These are phyloP conservation scores for Sporisorium reilianum DNA, from an alignment of 1,284 basidiomycete genomes.

Conservation along the genomic window DNA sequence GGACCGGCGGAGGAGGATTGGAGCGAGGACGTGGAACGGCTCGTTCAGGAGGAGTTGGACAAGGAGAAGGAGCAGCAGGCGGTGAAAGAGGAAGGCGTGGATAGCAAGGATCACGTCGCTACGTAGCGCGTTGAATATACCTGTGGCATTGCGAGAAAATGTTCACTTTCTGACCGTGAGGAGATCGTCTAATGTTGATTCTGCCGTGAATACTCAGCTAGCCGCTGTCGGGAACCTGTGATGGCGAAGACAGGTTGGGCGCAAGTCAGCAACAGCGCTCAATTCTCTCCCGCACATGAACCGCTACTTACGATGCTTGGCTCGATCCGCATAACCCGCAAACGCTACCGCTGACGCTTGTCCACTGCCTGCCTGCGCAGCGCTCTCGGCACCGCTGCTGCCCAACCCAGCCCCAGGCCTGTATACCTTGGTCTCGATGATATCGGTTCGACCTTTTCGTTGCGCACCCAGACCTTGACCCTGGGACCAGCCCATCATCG, in stretches of 20 bases:
- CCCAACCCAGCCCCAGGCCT: slow-evolving; percentile 44
- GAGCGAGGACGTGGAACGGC: slow-evolving; percentile 38
- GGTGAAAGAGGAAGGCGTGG: neutral
- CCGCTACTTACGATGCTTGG: slow-evolving; percentile 31
- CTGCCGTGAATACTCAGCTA: slow-evolving; percentile 20
- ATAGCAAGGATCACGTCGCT: slow-evolving; percentile 5
- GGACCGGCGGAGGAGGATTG: slow-evolving; percentile 41
- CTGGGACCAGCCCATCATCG: slow-evolving; percentile 50
- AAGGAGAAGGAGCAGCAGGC: slow-evolving; percentile 17
- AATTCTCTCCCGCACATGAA: too few species aligned
- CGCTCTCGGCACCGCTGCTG: slow-evolving; percentile 11
- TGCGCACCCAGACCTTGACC: slow-evolving; percentile 41
- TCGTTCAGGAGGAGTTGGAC: slow-evolving; percentile 42
- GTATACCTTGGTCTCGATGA: slow-evolving; percentile 50
- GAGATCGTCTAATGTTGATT: neutral
- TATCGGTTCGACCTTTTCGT: slow-evolving; percentile 29
- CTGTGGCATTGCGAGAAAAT: neutral
- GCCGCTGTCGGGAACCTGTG: slow-evolving; percentile 22
- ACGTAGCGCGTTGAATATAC: slow-evolving; percentile 6
- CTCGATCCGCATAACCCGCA: slow-evolving; percentile 27
- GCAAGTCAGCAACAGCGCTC: neutral
- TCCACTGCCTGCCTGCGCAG: neutral
- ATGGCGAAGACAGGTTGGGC: neutral
- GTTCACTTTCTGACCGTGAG: neutral
- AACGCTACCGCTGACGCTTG: slow-evolving; percentile 12